Evolutionary conservation across 352 stramenopile genomes (phyloP), one percentile per base, ranked within the genome.

Genomic region (Peronospora destructor): DNA sequence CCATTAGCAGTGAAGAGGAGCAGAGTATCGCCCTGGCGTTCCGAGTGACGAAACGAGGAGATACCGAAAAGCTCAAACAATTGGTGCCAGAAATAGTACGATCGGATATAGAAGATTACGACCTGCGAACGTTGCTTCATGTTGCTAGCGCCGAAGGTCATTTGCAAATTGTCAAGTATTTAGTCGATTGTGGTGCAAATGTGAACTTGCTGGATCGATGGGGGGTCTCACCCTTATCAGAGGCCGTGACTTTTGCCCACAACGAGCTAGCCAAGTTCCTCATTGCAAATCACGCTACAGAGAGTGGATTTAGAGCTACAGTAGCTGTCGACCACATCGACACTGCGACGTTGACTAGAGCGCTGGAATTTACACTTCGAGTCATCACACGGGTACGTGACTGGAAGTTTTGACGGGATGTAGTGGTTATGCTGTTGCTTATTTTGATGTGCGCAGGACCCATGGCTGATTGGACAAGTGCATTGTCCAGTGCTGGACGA

Each of bases 201-300:
- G 77, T 91, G 11, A 91, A 91, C 28, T 45, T 85, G 29, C 49
- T 91, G 9, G 81, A 91, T 56, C 78, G 81, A 42, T 91, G 78
- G 78, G 74, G 78, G 3, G 88, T 71, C 11, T 88, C 81, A 0
- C 66, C 81, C 2, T 54, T 91, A 12, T 82, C 78, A 0, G 81
- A 91, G 40, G 81, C 81, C 0, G 68, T 89, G 4, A 68, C 85
- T 56, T 91, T 91, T 51, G 78, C 78, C 0, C 81, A 91, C 54
- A 87, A 88, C 44, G 61, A 84, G 4, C 48, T 91, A 10, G 81
- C 81, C 2, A 69, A 74, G 16, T 86, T 84, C 21, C 49, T 91
- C 0, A 75, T 83, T 36, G 64, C 60, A 0, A 73, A 85, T 39
- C 68, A 85, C 28, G 80, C 73, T 6, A 82, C 68, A 2, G 76